These are phyloP conservation scores for Sordariomycetes sp. DNA, from an alignment of 2,329 filamentous ascomycete species.

Conservation along the genomic window DNA sequence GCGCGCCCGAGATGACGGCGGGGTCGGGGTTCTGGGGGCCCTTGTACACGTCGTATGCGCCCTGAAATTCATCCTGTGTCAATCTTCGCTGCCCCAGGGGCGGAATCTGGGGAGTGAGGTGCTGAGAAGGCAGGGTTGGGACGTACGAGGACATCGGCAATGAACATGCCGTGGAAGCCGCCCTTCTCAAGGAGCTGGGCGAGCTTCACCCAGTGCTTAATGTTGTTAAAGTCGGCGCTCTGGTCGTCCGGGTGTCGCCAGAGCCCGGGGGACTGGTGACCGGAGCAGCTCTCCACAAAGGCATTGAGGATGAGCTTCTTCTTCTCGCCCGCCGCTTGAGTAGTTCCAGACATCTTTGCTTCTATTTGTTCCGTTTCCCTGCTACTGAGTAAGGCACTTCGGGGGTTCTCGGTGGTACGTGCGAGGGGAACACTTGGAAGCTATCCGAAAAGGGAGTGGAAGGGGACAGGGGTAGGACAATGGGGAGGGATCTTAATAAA, in stretches of 20 bases:
- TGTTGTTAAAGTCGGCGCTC: conserved; percentile 48
- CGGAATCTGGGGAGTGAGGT: not conserved
- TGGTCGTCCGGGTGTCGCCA: conserved; percentile 55
- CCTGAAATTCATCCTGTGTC: conserved; percentile 15
- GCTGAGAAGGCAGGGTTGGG: not conserved
- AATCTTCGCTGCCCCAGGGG: not conserved
- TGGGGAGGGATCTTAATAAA: not conserved
- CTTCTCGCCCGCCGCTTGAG: conserved; percentile 11
- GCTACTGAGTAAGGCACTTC: not conserved
- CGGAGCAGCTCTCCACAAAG: conserved; percentile 29
- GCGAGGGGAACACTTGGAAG: not conserved
- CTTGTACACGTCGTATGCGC: conserved; percentile 61
- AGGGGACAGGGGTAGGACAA: not conserved
- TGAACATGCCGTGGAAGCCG: conserved; percentile 26
- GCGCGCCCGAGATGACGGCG: conserved; percentile 50
- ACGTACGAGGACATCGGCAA: conserved; percentile 42
- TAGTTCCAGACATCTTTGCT: not conserved
- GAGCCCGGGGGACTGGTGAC: conserved; percentile 34
- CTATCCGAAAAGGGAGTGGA: not conserved
- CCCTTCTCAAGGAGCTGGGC: too few relatives aligned
- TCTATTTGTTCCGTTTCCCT: not conserved
- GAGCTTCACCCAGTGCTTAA: conserved; percentile 33
- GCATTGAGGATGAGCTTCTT: conserved; percentile 31
- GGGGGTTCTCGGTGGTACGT: not conserved
- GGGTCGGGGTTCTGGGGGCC: conserved; percentile 43